A percentile compares a stretch with the other conserved stretches of the same genome.
phyloP scores from a whole-genome alignment of 1,139 yeast species.

The Meyerozyma athensensis region DNA sequence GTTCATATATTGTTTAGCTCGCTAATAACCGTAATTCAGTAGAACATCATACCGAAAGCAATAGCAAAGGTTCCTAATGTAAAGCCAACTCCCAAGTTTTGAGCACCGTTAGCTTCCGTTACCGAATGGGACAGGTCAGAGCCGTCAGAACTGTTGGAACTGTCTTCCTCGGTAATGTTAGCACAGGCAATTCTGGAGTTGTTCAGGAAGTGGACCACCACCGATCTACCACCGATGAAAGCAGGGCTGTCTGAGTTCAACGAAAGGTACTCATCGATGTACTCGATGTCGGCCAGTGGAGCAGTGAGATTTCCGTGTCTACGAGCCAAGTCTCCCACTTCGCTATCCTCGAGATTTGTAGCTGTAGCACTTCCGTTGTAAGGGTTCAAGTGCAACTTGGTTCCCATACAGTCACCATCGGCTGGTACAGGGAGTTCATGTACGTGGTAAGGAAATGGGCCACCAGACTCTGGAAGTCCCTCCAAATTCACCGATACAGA shows the following conservation, averaged over 20 bases:
- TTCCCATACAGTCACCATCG: conserved; percentile 38
- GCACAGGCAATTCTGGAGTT: conserved; percentile 38
- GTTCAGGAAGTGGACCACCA: conserved; percentile 33
- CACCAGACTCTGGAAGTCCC: conserved; percentile 33
- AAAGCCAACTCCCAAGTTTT: conserved; percentile 13
- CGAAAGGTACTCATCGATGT: conserved; percentile 35
- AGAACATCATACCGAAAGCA: conserved; percentile 14
- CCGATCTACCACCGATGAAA: conserved; percentile 33
- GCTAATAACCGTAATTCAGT: conserved; percentile 3
- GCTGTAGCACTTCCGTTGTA: conserved; percentile 29
- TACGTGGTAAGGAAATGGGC: conserved; percentile 41
- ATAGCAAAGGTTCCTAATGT: conserved; percentile 15
- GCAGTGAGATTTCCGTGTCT: conserved; percentile 34
- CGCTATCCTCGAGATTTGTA: conserved; percentile 21
- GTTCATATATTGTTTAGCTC: too few species aligned
- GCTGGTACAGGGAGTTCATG: conserved; percentile 36
- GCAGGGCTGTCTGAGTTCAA: conserved; percentile 32
- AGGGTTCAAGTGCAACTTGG: conserved; percentile 37
- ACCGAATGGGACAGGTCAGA: conserved; percentile 8
- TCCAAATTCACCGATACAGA: conserved; percentile 26
- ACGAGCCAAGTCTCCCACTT: conserved; percentile 42
- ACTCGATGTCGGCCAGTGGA: conserved; percentile 19
- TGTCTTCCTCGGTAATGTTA: conserved; percentile 24
- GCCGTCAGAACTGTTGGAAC: conserved; percentile 5
- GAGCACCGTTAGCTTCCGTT: conserved; percentile 10